Conservation (phyloP, 2,329 filamentous ascomycete genomes). For the Nemania diffusa region DNA sequence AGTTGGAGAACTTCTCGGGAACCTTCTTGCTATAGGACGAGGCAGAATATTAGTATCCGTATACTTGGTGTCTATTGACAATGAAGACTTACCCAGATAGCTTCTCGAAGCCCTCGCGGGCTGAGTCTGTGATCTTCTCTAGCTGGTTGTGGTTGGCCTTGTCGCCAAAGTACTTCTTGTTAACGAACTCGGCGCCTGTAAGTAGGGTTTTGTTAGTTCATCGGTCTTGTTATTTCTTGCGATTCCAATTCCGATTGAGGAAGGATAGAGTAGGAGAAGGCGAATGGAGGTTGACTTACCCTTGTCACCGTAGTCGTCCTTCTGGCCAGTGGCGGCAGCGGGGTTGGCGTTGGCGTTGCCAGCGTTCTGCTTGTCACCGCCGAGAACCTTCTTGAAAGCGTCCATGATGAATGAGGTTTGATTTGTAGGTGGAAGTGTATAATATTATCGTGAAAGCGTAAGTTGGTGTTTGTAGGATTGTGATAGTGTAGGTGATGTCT, state of each 20-base stretch:
- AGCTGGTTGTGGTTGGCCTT: slow-evolving; percentile 41
- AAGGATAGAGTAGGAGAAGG: not conserved
- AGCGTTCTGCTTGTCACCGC: slow-evolving; percentile 33
- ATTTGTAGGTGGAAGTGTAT: not conserved
- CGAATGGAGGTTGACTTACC: slow-evolving; percentile 35
- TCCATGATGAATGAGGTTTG: slow-evolving; percentile 40
- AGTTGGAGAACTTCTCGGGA: slow-evolving; percentile 51
- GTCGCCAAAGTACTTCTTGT: slow-evolving; percentile 42
- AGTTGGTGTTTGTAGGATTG: not conserved
- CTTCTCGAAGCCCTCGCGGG: slow-evolving; percentile 52
- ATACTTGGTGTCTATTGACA: not conserved
- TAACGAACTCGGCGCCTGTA: slow-evolving; percentile 39
- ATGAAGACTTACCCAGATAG: slow-evolving; percentile 49
- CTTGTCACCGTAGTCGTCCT: slow-evolving; percentile 50
- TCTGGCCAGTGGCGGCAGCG: slow-evolving; percentile 37
- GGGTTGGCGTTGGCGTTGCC: slow-evolving; percentile 18
- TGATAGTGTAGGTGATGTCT: not conserved
- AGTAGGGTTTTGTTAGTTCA: not conserved
- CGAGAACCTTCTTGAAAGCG: slow-evolving; percentile 46
- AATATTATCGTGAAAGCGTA: not conserved
- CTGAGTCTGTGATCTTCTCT: slow-evolving; percentile 46
- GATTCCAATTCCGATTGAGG: not conserved
- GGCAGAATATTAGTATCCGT: not conserved
- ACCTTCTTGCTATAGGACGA: slow-evolving; percentile 50
- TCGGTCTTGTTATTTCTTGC: not conserved